These are phyloP conservation scores for Maudiozyma serrabonitensis DNA, from an alignment of 805 yeast species.

Conservation along the genomic window DNA sequence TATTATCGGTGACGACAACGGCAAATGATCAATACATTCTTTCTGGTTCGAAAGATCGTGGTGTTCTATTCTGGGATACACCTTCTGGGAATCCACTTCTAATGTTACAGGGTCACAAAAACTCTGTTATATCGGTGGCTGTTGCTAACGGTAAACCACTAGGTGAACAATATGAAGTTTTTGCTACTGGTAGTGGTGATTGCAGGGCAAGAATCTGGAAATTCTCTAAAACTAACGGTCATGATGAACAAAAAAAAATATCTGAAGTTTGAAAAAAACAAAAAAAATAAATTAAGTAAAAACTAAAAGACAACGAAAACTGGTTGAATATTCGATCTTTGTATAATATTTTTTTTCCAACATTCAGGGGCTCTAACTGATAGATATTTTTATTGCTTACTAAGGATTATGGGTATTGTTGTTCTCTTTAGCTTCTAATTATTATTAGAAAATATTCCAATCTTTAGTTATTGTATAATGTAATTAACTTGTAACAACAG, in stretches of 20 bases:
- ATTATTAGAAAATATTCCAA: background rate
- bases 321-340: background rate
- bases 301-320: background rate
- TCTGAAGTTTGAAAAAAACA: conserved; percentile 2
- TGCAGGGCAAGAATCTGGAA: conserved; percentile 96
- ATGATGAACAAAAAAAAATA: conserved; percentile 1
- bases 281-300: background rate
- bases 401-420: background rate
- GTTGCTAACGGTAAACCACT: conserved; percentile 70
- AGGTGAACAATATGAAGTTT: conserved; percentile 56
- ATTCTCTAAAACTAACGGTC: conserved; percentile 37
- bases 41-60: conserved; percentile 94
- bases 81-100: conserved; percentile 81
- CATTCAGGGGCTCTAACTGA: background rate
- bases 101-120: conserved; percentile 95
- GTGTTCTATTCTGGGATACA: conserved; percentile 96
- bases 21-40: conserved; percentile 86
- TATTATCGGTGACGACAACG: conserved; percentile 85
- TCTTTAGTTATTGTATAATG: background rate
- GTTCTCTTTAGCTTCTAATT: background rate
- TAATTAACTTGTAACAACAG: background rate
- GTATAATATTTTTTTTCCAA: background rate
- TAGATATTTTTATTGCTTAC: background rate
- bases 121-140: conserved; percentile 89
- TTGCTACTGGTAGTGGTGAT: conserved; percentile 97